phyloP scores from a whole-genome alignment of 805 yeast genomes.

The Hanseniaspora meyeri region DNA sequence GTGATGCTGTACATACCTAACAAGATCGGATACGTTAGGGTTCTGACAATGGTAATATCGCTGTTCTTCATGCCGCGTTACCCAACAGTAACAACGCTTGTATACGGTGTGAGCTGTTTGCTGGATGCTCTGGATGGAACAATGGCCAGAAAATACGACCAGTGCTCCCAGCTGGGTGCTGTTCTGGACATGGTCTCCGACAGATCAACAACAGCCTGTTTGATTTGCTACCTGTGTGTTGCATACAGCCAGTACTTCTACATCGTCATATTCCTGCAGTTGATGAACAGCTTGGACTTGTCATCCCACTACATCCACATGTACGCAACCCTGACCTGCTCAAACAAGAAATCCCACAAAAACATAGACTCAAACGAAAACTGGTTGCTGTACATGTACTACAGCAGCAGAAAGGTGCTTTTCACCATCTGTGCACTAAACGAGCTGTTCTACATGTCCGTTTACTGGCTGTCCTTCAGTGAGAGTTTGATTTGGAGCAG shows the following conservation, averaged over 20 bases:
- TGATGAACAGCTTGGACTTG: conserved; percentile 70
- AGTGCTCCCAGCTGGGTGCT: conserved; percentile 88
- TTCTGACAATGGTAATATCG: conserved; percentile 68
- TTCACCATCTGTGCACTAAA: conserved; percentile 86
- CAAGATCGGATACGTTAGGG: conserved; percentile 78
- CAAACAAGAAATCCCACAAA: conserved; percentile 66
- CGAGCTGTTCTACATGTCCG: conserved; percentile 82
- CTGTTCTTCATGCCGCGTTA: conserved; percentile 70
- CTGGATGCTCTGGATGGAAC: conserved; percentile 94
- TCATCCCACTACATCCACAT: conserved; percentile 97
- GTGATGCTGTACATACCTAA: conserved; percentile 80
- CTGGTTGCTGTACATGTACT: conserved; percentile 69
- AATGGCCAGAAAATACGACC: conserved; percentile 81
- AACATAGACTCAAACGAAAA: conserved; percentile 51
- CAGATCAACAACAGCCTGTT: conserved; percentile 89
- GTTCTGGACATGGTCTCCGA: conserved; percentile 98
- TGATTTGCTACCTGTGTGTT: conserved; percentile 73
- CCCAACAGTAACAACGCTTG: conserved; percentile 62
- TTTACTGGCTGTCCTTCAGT: conserved; percentile 61
- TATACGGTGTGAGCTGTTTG: conserved; percentile 79
- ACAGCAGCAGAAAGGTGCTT: conserved; percentile 70
- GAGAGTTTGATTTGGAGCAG: conserved; percentile 17
- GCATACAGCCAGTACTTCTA: conserved; percentile 50
- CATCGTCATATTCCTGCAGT: conserved; percentile 47
- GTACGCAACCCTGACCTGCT: conserved; percentile 81